A percentile compares a stretch with the other conserved stretches of the same genome.
Conservation (phyloP, 306 rosid genomes). For the Vigna angularis region DNA sequence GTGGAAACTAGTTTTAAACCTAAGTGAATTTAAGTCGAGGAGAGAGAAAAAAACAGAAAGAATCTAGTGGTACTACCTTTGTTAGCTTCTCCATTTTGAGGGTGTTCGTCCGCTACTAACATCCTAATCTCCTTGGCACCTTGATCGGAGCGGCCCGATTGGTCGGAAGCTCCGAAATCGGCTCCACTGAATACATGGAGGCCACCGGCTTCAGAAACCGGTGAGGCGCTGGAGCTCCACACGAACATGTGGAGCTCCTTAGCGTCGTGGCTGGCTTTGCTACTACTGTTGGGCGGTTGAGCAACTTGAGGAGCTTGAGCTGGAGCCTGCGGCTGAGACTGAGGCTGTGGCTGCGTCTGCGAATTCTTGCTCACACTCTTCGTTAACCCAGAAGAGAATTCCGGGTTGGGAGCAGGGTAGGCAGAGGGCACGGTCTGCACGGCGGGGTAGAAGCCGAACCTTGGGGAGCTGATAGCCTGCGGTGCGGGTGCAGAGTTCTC, state of each 20-base stretch:
- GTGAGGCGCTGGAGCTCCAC: slow-evolving; percentile 88
- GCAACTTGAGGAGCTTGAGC: slow-evolving; percentile 17
- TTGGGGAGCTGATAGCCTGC: slow-evolving; percentile 49
- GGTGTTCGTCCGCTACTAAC: slow-evolving; percentile 83
- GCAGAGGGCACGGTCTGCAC: slow-evolving; percentile 53
- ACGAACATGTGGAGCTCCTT: slow-evolving; percentile 97
- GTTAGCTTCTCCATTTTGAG: slow-evolving; percentile 72
- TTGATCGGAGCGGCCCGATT: slow-evolving; percentile 88
- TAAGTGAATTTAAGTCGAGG: too few relatives aligned
- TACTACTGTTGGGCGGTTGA: slow-evolving; percentile 22
- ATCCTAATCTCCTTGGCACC: slow-evolving; percentile 97
- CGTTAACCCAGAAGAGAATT: slow-evolving; percentile 61
- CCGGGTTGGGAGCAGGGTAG: slow-evolving; percentile 92
- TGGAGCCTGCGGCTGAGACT: slow-evolving; percentile 8
- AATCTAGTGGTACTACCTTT: slow-evolving; percentile 56
- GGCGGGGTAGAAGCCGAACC: slow-evolving; percentile 73
- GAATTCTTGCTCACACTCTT: slow-evolving; percentile 55
- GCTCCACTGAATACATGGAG: slow-evolving; percentile 78
- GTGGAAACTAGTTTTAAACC: too few relatives aligned
- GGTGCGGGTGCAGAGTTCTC: slow-evolving; percentile 60
- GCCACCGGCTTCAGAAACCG: slow-evolving; percentile 80
- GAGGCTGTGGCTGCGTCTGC: slow-evolving; percentile 39
- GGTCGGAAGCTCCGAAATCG: slow-evolving; percentile 70
- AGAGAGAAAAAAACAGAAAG: too few relatives aligned
- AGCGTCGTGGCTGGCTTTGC: slow-evolving; percentile 68